A percentile compares a stretch with the other conserved stretches of the same genome.
phyloP scores from a whole-genome alignment of 352 stramenopile species.

The Phytophthora boehmeriae region DNA sequence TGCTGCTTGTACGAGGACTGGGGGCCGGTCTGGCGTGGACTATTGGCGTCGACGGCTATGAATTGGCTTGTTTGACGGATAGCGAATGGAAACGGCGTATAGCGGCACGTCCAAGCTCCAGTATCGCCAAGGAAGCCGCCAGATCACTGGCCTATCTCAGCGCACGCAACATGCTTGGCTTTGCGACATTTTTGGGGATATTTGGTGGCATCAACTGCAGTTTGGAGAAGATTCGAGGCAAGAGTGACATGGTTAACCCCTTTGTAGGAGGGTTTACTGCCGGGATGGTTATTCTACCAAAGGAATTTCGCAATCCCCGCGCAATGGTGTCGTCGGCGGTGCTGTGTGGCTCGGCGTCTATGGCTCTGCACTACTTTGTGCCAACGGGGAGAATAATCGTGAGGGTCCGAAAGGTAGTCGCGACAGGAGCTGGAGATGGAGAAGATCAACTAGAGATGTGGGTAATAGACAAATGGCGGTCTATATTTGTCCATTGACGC shows the following conservation, averaged over 20 bases:
- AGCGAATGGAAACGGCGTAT: conserved; percentile 45
- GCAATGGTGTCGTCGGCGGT: conserved; percentile 45
- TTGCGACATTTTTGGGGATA: conserved; percentile 75
- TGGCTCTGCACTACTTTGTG: conserved; percentile 67
- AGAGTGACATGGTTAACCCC: conserved; percentile 66
- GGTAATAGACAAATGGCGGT: neutral
- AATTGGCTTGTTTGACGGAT: conserved; percentile 43
- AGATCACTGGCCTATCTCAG: conserved; percentile 36
- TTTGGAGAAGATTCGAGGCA: conserved; percentile 62
- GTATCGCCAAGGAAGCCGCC: conserved; percentile 37
- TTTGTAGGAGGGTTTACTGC: conserved; percentile 73
- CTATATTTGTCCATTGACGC: conserved; percentile 24
- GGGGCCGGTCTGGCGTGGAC: conserved; percentile 77
- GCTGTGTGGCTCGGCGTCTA: conserved; percentile 57
- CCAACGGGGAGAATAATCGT: conserved; percentile 36
- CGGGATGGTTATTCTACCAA: conserved; percentile 51
- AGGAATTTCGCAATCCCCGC: conserved; percentile 54
- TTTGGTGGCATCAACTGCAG: conserved; percentile 77
- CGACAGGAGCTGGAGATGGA: conserved; percentile 5
- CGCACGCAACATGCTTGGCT: conserved; percentile 67
- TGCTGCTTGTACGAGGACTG: conserved; percentile 66
- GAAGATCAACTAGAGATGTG: conserved; percentile 1
- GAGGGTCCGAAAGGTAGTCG: conserved; percentile 3
- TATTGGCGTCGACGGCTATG: conserved; percentile 74
- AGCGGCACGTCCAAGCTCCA: conserved; percentile 24